These are phyloP conservation scores for Globisporangium nodosum DNA, from an alignment of 352 stramenopile species.

Conservation along the genomic window DNA sequence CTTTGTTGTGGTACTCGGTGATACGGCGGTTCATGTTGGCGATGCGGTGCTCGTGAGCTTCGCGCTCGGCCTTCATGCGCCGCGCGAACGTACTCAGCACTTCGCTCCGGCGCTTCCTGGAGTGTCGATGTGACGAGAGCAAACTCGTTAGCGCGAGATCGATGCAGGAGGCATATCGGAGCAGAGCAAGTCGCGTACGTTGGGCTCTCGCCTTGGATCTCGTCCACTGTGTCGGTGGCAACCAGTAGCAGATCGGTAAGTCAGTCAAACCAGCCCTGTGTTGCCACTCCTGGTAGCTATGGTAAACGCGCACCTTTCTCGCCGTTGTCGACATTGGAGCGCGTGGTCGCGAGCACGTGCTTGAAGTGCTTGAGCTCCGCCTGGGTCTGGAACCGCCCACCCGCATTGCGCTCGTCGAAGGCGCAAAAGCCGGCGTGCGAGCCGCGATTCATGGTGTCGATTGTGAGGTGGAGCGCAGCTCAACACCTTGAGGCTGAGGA, in stretches of 20 bases:
- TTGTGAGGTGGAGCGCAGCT: not conserved
- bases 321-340: constrained; percentile 40
- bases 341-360: constrained; percentile 51
- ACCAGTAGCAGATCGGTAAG: not conserved
- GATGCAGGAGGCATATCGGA: not conserved
- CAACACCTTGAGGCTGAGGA: not conserved
- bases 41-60: constrained; percentile 53
- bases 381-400: constrained; percentile 66
- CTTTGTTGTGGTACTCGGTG: constrained; percentile 67
- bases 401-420: constrained; percentile 76
- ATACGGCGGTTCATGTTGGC: constrained; percentile 84
- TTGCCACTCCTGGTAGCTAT: too few species aligned
- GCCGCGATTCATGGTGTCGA: constrained; percentile 39
- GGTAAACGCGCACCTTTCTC: constrained; percentile 33
- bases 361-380: constrained; percentile 76
- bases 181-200: constrained; percentile 24
- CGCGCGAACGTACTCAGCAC: constrained; percentile 47
- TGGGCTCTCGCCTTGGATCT: constrained; percentile 32
- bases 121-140: not conserved
- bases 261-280: not conserved
- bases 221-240: constrained; percentile 19
- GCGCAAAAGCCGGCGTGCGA: constrained; percentile 62
- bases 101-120: constrained; percentile 43
- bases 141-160: not conserved
- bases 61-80: constrained; percentile 50